These are phyloP conservation scores for Naegleria gruberi DNA, from an alignment of 208 protist genomes.

Conservation along the genomic window DNA sequence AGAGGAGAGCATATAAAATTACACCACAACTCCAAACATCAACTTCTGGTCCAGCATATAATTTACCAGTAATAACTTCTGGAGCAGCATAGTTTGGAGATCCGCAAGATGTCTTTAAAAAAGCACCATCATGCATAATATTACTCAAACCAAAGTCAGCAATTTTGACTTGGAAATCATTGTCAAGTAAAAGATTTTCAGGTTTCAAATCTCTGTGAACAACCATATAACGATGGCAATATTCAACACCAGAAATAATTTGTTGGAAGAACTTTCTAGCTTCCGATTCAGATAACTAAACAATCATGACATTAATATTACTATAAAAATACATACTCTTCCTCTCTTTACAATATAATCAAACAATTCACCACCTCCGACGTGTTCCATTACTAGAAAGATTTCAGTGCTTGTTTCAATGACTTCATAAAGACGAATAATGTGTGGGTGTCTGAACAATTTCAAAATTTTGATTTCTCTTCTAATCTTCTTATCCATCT, in stretches of 20 bases:
- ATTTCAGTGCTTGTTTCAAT: conserved; percentile 95
- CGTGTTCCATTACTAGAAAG: conserved; percentile 98
- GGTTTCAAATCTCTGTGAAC: conserved; percentile 63
- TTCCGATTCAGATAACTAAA: conserved; percentile 71
- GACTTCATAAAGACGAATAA: conserved; percentile 96
- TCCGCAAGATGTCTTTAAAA: conserved; percentile 77
- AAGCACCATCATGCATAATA: conserved; percentile 76
- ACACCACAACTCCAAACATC: conserved; percentile 90
- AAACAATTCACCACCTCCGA: conserved; percentile 95
- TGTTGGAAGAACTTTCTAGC: conserved; percentile 95
- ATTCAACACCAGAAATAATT: conserved; percentile 95
- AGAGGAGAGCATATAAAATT: conserved; percentile 83
- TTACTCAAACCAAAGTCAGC: conserved; percentile 89
- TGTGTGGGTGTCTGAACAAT: conserved; percentile 96
- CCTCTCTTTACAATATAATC: conserved; percentile 97
- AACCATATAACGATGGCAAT: conserved; percentile 90
- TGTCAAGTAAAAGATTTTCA: conserved; percentile 42
- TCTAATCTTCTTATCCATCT: conserved; percentile 79
- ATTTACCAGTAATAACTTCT: conserved; percentile 77
- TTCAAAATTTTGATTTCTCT: conserved; percentile 97
- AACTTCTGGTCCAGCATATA: conserved; percentile 78
- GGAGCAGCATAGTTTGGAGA: conserved; percentile 85
- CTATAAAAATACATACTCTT: conserved; percentile 29
- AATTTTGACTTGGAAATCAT: conserved; percentile 65
- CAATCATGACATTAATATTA: neutral